Percentiles rank a stretch among this genome's conserved stretches.
phyloP scores from a whole-genome alignment of 1,284 basidiomycete genomes.

The Pseudozyma thailandica region DNA sequence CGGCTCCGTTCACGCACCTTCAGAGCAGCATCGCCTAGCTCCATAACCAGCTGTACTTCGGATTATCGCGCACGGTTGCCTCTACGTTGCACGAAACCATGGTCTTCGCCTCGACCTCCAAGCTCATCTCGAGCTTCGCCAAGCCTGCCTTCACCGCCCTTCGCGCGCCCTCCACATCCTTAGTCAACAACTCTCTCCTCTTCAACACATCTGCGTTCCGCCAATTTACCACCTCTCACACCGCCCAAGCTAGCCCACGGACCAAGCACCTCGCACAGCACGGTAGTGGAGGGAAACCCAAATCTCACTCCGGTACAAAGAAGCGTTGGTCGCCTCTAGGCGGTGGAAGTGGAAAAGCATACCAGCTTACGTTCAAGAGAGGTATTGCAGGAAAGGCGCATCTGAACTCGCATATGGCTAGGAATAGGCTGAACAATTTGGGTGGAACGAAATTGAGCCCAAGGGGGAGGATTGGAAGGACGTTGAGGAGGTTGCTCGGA shows the following conservation, averaged over 20 bases:
- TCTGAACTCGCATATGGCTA: conserved; percentile 60
- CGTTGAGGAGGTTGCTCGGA: conserved; percentile 55
- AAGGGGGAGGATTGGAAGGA: conserved; percentile 47
- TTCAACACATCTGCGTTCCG: conserved; percentile 8
- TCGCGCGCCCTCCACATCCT: conserved; percentile 9
- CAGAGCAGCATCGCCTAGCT: background rate
- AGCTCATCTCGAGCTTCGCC: conserved; percentile 25
- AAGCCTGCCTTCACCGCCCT: conserved; percentile 14
- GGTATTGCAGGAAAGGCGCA: conserved; percentile 54
- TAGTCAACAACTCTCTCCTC: too few relatives aligned
- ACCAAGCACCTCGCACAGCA: conserved; percentile 47
- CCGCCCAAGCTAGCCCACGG: conserved; percentile 24
- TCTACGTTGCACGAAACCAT: conserved; percentile 8
- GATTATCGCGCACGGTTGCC: background rate
- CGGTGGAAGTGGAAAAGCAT: conserved; percentile 45
- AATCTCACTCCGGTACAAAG: conserved; percentile 59
- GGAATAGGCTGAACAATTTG: conserved; percentile 52
- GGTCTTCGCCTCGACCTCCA: conserved; percentile 27
- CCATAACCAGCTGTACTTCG: background rate
- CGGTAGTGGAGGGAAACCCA: conserved; percentile 49
- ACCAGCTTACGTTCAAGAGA: conserved; percentile 53
- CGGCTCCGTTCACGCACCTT: too few relatives aligned
- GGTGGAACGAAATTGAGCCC: conserved; percentile 46
- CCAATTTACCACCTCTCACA: conserved; percentile 16
- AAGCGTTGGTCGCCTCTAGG: conserved; percentile 58